These are phyloP conservation scores for Diplodia scrobiculata DNA, from an alignment of 2,329 filamentous ascomycete species.

Conservation along the genomic window DNA sequence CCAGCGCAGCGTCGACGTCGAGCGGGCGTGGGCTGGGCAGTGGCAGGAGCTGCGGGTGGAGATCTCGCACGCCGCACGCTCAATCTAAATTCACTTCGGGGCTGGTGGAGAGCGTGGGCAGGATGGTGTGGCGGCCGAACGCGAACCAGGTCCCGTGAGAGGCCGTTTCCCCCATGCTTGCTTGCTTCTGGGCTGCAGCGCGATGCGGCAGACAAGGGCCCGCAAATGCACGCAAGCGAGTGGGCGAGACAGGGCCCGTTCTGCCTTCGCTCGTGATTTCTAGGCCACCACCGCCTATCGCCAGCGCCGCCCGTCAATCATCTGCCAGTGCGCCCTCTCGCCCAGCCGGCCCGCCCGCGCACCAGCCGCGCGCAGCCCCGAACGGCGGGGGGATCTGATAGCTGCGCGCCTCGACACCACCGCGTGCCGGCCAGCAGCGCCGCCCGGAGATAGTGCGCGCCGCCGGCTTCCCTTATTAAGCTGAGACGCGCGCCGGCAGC, in stretches of 20 bases:
- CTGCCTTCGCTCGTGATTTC: slow-evolving; percentile 21
- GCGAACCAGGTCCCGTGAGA: slow-evolving; percentile 27
- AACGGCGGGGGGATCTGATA: slow-evolving; percentile 22
- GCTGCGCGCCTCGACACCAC: slow-evolving; percentile 19
- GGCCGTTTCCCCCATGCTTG: slow-evolving; percentile 27
- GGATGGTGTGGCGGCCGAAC: slow-evolving; percentile 25
- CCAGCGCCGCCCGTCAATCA: slow-evolving; percentile 20
- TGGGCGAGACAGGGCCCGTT: slow-evolving; percentile 21
- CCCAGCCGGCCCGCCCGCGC: slow-evolving; percentile 22
- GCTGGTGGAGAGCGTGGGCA: slow-evolving; percentile 19
- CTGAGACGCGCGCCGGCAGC: slow-evolving; percentile 22
- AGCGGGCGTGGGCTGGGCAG: slow-evolving; percentile 2
- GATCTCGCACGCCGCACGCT: slow-evolving; percentile 29
- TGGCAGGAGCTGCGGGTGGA: slow-evolving; percentile 16
- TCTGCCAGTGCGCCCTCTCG: slow-evolving; percentile 17
- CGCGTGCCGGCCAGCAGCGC: neutral
- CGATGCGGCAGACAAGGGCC: slow-evolving; percentile 24
- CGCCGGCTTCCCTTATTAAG: slow-evolving; percentile 27
- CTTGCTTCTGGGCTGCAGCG: slow-evolving; percentile 28
- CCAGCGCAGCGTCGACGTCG: slow-evolving; percentile 21
- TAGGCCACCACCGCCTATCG: slow-evolving; percentile 23
- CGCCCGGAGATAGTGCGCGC: slow-evolving; percentile 24
- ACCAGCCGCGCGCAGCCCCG: slow-evolving; percentile 24
- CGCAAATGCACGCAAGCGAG: slow-evolving; percentile 28
- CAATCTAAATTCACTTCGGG: slow-evolving; percentile 29